Base-by-base conservation (phyloP, 2,329 filamentous ascomycete genomes). In the Colletotrichum orbiculare region DNA sequence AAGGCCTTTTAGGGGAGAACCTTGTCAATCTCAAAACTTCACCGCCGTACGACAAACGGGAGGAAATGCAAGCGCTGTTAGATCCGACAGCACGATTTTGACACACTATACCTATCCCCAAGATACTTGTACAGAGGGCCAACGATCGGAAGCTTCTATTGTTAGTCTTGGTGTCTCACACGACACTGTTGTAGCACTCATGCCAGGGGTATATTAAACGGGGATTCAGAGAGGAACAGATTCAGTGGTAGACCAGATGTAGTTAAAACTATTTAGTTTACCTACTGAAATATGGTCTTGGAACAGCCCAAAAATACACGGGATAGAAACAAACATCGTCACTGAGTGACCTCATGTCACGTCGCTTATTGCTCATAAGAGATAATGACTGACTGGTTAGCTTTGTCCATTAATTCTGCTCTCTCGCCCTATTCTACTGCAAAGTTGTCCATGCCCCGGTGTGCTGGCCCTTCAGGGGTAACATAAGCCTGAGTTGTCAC, bases 401-500 rank as follows among this genome's bases (percentile, higher is more conserved):
- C 25, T 25, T 1, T 25, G 25, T 25, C 25, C 25, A 5, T 25
- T 25, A 4, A 25, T 25, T 25, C 25, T 25, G 25, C 25, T 25
- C 1, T 25, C 25, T 5, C 1, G 25, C 25, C 25, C 25, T 48
- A 48, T 15, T 47, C 48, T 11, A 54, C 37, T 10, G 4, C 25
- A 8, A 60, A 60, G 10, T 60, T 60, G 12, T 35, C 17, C 2
- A 60, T 48, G 6, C 37, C 25, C 2, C 33, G 12, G 7, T 61
- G 59, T 8, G 67, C 50, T 2, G 64, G 45, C 2, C 70, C 69
- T 46, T 72, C 70, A 6, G 69, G 46, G 9, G 71, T 71, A 35
- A 82, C 70, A 25, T 72, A 72, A 38, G 71, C 48, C 57, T 60
- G 13, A 42, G 15, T 11, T 6, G 25, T 25, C 15, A 38, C n/a